phyloP scores from a whole-genome alignment of 805 yeast species.

The Phaffomyces thermotolerans region DNA sequence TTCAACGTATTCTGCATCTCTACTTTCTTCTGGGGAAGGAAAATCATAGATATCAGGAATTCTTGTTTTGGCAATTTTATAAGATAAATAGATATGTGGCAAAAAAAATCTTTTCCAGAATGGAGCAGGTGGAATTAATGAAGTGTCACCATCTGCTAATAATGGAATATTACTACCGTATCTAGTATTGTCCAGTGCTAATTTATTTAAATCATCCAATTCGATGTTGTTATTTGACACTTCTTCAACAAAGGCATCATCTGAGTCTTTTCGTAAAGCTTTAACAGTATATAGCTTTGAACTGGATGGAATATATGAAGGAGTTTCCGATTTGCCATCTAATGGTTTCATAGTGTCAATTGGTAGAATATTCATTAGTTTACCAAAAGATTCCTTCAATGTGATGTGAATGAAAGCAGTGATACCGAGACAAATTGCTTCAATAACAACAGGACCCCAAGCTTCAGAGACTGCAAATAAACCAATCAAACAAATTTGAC shows the following conservation, averaged over 20 bases:
- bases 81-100: slow-evolving; percentile 48
- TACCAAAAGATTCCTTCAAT: slow-evolving; percentile 58
- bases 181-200: slow-evolving; percentile 16
- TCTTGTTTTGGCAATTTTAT: slow-evolving; percentile 39
- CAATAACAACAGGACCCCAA: slow-evolving; percentile 88
- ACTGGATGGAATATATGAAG: slow-evolving; percentile 43
- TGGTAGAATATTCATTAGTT: slow-evolving; percentile 52
- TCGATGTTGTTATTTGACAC: slow-evolving; percentile 17
- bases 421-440: slow-evolving; percentile 53
- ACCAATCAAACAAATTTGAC: slow-evolving; percentile 81
- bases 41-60: slow-evolving; percentile 56
- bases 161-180: slow-evolving; percentile 41
- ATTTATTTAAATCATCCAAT: slow-evolving; percentile 18
- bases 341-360: slow-evolving; percentile 69
- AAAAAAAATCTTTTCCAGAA: slow-evolving; percentile 42
- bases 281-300: background rate
- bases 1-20: slow-evolving; percentile 31
- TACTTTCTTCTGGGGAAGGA: slow-evolving; percentile 35
- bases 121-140: slow-evolving; percentile 29
- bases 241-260: slow-evolving; percentile 3
- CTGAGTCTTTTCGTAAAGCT: slow-evolving; percentile 1
- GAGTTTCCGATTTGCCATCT: slow-evolving; percentile 61
- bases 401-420: slow-evolving; percentile 67
- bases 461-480: slow-evolving; percentile 84
- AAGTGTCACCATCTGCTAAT: slow-evolving; percentile 54